Percentiles rank a stretch among this genome's conserved stretches.
Evolutionary conservation across 352 stramenopile species (phyloP).

Genomic region (Pythium oligandrum): DNA sequence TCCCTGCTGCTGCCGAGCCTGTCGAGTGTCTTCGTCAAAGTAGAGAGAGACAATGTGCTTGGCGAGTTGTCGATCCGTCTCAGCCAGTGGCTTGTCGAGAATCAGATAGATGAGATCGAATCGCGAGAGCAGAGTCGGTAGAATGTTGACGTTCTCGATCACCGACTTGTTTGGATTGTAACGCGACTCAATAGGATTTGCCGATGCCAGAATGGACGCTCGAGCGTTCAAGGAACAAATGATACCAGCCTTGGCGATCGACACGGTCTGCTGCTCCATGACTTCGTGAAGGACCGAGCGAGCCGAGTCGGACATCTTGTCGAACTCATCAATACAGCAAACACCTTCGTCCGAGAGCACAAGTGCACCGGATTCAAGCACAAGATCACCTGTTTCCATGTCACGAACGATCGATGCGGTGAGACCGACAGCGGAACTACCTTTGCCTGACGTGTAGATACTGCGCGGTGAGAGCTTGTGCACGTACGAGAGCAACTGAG

Average conservation of each 20-base stretch:
- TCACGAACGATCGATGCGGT: conserved; percentile 96
- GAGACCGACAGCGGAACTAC: conserved; percentile 96
- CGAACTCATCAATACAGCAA: conserved; percentile 99
- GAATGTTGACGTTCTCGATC: conserved; percentile 98
- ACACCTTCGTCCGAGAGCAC: conserved; percentile 97
- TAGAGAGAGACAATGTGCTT: conserved; percentile 98
- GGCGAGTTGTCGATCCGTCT: conserved; percentile 93
- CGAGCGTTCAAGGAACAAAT: conserved; percentile 97
- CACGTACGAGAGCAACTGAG: conserved; percentile 97
- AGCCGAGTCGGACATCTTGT: conserved; percentile 99
- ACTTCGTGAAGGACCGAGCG: conserved; percentile 98
- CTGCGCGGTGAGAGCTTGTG: conserved; percentile 95
- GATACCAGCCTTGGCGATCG: conserved; percentile 98
- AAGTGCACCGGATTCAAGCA: conserved; percentile 96
- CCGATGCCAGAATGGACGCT: conserved; percentile 97
- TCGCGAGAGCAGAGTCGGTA: conserved; percentile 96
- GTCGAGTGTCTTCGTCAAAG: conserved; percentile 81
- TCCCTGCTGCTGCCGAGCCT: conserved; percentile 23
- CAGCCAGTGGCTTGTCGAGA: conserved; percentile 93
- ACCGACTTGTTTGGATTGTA: conserved; percentile 99
- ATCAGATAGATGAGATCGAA: conserved; percentile 99
- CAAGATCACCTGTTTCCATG: conserved; percentile 96
- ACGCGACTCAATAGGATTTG: conserved; percentile 97
- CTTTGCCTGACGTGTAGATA: conserved; percentile 99
- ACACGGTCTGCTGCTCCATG: conserved; percentile 99